phyloP scores from a whole-genome alignment of 108 stramenopile genomes.

The Skeletonema menzelii region DNA sequence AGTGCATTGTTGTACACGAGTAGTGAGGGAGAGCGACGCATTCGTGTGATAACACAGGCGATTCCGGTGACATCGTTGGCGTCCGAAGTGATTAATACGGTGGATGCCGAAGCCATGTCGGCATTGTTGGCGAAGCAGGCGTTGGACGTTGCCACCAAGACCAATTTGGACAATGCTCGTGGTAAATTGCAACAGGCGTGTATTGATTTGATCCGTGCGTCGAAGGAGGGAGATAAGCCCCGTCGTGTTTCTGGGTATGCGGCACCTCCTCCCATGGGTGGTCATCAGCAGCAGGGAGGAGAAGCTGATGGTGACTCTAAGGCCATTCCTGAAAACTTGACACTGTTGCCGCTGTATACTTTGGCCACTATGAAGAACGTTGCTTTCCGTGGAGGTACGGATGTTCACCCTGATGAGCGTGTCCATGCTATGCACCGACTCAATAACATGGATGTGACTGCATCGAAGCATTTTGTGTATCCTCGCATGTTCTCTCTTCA shows the following conservation, averaged over 20 bases:
- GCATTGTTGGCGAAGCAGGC: constrained; percentile 91
- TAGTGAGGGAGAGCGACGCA: constrained; percentile 93
- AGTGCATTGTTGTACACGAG: constrained; percentile 97
- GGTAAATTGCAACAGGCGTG: constrained; percentile 82
- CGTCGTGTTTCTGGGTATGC: constrained; percentile 75
- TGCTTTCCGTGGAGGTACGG: constrained; percentile 94
- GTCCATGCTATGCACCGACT: constrained; percentile 78
- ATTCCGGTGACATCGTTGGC: constrained; percentile 77
- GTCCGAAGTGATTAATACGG: constrained; percentile 78
- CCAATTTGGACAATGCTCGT: constrained; percentile 91
- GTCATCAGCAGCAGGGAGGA: constrained; percentile 43
- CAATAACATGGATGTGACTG: constrained; percentile 80
- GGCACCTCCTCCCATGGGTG: constrained; percentile 46
- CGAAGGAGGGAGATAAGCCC: constrained; percentile 66
- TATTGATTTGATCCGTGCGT: constrained; percentile 73
- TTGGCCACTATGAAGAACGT: constrained; percentile 96
- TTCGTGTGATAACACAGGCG: constrained; percentile 96
- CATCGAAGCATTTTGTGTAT: constrained; percentile 82
- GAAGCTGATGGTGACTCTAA: constrained; percentile 25
- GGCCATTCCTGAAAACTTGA: constrained; percentile 71
- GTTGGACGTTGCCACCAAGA: constrained; percentile 84
- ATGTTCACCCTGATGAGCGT: constrained; percentile 96
- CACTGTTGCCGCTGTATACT: constrained; percentile 94
- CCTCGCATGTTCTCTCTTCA: constrained; percentile 96
- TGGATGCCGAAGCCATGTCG: constrained; percentile 80